A percentile compares a stretch with the other conserved stretches of the same genome.
These are phyloP conservation scores for Ustilago xerochloae DNA, from an alignment of 1,284 basidiomycete genomes.

Conservation along the genomic window DNA sequence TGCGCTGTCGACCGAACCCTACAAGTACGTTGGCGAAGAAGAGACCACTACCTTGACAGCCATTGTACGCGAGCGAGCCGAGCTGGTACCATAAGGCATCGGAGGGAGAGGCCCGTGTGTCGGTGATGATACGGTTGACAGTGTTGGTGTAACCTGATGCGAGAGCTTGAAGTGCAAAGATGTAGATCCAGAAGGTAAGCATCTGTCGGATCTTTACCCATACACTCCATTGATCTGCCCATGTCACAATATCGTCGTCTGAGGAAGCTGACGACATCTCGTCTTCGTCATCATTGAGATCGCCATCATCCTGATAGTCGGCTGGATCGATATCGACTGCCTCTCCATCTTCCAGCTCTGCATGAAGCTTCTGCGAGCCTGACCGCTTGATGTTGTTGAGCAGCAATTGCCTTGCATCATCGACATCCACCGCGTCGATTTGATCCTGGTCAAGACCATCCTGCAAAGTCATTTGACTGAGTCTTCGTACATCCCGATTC, in stretches of 20 bases:
- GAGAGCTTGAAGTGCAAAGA: conserved; percentile 47
- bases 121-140: conserved; percentile 13
- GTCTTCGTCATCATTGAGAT: conserved; percentile 22
- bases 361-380: conserved; percentile 9
- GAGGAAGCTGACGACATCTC: conserved; percentile 16
- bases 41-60: conserved; percentile 46
- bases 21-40: conserved; percentile 38
- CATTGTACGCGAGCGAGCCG: conserved; percentile 40
- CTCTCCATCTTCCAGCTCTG: conserved; percentile 20
- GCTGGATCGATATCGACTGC: conserved; percentile 34
- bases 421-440: conserved; percentile 9
- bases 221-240: conserved; percentile 47
- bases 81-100: conserved; percentile 7
- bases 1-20: conserved; percentile 35
- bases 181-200: conserved; percentile 21
- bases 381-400: conserved; percentile 23
- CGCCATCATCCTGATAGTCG: conserved; percentile 30
- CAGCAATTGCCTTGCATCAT: conserved; percentile 24
- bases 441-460: conserved; percentile 29
- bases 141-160: conserved; percentile 49
- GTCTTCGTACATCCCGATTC: conserved; percentile 22
- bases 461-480: conserved; percentile 40
- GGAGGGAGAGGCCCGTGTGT: conserved; percentile 6
- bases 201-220: conserved; percentile 38
- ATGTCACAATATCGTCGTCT: conserved; percentile 24